These are phyloP conservation scores for Diaporthe sp. DNA, from an alignment of 2,329 filamentous ascomycete species.

Conservation along the genomic window DNA sequence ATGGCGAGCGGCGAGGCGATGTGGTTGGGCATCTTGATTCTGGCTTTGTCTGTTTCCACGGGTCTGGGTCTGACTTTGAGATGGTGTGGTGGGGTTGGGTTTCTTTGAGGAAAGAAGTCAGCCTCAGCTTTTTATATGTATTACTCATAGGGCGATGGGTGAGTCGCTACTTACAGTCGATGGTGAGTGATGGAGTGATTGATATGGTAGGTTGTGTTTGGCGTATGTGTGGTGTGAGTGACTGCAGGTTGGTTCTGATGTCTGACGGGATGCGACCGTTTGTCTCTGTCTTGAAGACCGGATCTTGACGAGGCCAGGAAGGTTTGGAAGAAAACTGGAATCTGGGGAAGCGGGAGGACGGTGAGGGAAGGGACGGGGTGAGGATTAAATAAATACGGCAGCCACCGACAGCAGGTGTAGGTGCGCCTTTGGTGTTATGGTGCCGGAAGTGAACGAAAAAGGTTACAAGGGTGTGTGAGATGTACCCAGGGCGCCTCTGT, in stretches of 20 bases:
- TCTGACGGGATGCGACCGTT: slow-evolving; percentile 13
- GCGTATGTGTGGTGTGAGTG: neutral
- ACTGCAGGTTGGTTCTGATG: slow-evolving; percentile 16
- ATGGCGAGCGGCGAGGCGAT: slow-evolving; percentile 63
- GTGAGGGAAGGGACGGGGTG: slow-evolving; percentile 30
- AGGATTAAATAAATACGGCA: slow-evolving; percentile 33
- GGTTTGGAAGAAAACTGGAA: slow-evolving; percentile 2
- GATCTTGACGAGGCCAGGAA: slow-evolving; percentile 12
- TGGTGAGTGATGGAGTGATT: slow-evolving; percentile 13
- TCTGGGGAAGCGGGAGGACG: slow-evolving; percentile 31
- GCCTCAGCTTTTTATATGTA: neutral
- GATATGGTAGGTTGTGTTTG: slow-evolving; percentile 13
- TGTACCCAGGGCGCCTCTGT: neutral
- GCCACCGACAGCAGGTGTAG: slow-evolving; percentile 10
- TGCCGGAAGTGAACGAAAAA: slow-evolving; percentile 19
- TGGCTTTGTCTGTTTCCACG: slow-evolving; percentile 5
- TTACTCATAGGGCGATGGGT: neutral
- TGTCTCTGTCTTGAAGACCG: slow-evolving; percentile 5
- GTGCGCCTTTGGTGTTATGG: slow-evolving; percentile 18
- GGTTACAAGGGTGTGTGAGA: neutral
- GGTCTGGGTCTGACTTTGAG: neutral
- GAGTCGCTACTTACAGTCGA: slow-evolving; percentile 20
- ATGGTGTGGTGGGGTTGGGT: neutral
- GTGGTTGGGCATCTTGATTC: slow-evolving; percentile 56
- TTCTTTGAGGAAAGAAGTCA: neutral